phyloP scores from a whole-genome alignment of 345 rosid species.

The Ceriops zippeliana region DNA sequence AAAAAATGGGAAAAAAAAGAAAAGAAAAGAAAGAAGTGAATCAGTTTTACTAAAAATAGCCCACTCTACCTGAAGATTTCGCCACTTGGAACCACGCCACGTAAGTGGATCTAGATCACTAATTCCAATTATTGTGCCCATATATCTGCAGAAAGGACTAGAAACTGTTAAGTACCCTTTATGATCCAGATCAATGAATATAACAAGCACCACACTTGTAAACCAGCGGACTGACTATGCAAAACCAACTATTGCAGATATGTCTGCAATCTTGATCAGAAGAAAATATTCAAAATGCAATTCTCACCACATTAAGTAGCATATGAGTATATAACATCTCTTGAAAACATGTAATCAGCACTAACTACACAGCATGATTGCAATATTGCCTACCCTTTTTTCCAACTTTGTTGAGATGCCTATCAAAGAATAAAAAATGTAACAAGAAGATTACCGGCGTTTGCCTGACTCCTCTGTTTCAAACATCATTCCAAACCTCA shows the following conservation, averaged over 20 bases:
- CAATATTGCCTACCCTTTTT: not conserved
- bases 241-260: not conserved
- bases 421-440: not conserved
- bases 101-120: constrained; percentile 85
- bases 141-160: constrained; percentile 51
- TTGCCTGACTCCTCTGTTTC: constrained; percentile 96
- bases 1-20: not conserved
- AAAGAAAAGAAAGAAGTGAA: not conserved
- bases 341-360: no score
- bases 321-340: not conserved
- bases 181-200: not conserved
- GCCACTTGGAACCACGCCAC: constrained; percentile 99
- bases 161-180: not conserved
- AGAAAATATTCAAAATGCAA: not conserved
- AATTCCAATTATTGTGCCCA: constrained; percentile 91
- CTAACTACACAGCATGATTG: no score
- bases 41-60: not conserved
- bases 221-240: not conserved
- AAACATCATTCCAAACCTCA: constrained; percentile 99
- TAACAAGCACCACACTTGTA: no score
- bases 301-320: not conserved
- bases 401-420: not conserved
- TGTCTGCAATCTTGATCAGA: not conserved
- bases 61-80: constrained; percentile 79
- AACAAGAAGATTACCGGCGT: constrained; percentile 52